Evolutionary conservation across 768 basidiomycete genomes (phyloP).

Genomic region (Serendipita sp.): DNA sequence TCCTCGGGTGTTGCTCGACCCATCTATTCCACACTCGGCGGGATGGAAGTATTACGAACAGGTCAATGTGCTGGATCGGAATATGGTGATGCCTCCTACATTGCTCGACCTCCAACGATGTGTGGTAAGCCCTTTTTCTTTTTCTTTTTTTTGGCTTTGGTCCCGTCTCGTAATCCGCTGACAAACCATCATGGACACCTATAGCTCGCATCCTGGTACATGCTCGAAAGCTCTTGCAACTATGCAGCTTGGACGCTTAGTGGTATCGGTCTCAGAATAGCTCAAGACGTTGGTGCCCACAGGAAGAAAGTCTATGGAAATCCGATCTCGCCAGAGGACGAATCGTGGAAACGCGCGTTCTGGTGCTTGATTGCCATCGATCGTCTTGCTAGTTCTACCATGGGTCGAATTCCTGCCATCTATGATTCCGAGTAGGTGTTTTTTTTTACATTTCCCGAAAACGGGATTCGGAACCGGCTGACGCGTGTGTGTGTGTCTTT

Average conservation of each 20-base stretch:
- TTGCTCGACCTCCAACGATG: slow-evolving; percentile 60
- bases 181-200: slow-evolving; percentile 18
- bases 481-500: too few species aligned
- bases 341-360: slow-evolving; percentile 66
- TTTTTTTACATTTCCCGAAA: too few species aligned
- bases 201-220: slow-evolving; percentile 32
- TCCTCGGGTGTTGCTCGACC: slow-evolving; percentile 31
- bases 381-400: slow-evolving; percentile 21
- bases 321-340: slow-evolving; percentile 35
- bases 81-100: slow-evolving; percentile 37
- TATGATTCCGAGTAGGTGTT: slow-evolving; percentile 56
- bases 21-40: slow-evolving; percentile 32
- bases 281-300: slow-evolving; percentile 68
- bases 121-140: slow-evolving; percentile 26
- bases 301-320: slow-evolving; percentile 37
- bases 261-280: slow-evolving; percentile 51
- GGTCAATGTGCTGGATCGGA: slow-evolving; percentile 43
- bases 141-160: slow-evolving; percentile 17
- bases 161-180: background rate
- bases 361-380: slow-evolving; percentile 31
- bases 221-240: slow-evolving; percentile 47
- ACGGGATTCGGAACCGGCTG: too few species aligned
- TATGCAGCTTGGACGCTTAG: slow-evolving; percentile 51
- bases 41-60: slow-evolving; percentile 51
- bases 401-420: slow-evolving; percentile 56